These are phyloP conservation scores for Firmiana major DNA, from an alignment of 345 rosid genomes.

Conservation along the genomic window DNA sequence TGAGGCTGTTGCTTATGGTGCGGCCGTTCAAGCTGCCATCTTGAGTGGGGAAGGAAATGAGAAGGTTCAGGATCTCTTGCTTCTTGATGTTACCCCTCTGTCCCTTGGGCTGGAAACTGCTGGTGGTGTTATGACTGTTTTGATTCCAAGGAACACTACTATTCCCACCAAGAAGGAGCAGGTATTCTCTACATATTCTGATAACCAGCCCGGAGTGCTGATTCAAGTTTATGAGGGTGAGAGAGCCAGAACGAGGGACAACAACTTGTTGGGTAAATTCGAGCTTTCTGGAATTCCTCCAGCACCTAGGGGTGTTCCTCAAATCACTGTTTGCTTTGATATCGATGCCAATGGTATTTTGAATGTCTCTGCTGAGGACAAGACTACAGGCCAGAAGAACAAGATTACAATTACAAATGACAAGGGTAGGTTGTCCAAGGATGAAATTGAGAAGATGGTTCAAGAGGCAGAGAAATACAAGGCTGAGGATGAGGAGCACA, in stretches of 20 bases:
- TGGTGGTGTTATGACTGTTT: conserved; percentile 69
- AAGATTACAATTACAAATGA: conserved; percentile 76
- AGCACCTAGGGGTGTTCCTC: conserved; percentile 78
- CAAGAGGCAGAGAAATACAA: conserved; percentile 80
- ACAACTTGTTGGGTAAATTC: conserved; percentile 65
- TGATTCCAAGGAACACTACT: conserved; percentile 70
- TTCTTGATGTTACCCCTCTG: conserved; percentile 60
- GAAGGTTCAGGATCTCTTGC: neutral
- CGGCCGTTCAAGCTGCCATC: conserved; percentile 23
- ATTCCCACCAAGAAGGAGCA: conserved; percentile 86
- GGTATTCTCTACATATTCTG: conserved; percentile 65
- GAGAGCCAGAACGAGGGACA: conserved; percentile 71
- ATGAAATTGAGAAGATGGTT: conserved; percentile 75
- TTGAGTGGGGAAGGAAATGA: conserved; percentile 13
- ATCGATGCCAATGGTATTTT: conserved; percentile 76
- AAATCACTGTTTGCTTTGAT: conserved; percentile 22
- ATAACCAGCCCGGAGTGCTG: conserved; percentile 68
- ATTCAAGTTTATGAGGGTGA: conserved; percentile 79
- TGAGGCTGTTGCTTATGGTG: conserved; percentile 13
- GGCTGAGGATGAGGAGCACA: conserved; percentile 69
- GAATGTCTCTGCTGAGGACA: conserved; percentile 73
- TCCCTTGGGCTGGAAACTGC: conserved; percentile 72
- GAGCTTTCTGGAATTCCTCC: conserved; percentile 83
- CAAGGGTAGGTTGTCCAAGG: conserved; percentile 70
- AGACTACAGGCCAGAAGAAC: conserved; percentile 72